Conservation (phyloP, 257 asterid genomes). For the Nicotiana undulata region DNA sequence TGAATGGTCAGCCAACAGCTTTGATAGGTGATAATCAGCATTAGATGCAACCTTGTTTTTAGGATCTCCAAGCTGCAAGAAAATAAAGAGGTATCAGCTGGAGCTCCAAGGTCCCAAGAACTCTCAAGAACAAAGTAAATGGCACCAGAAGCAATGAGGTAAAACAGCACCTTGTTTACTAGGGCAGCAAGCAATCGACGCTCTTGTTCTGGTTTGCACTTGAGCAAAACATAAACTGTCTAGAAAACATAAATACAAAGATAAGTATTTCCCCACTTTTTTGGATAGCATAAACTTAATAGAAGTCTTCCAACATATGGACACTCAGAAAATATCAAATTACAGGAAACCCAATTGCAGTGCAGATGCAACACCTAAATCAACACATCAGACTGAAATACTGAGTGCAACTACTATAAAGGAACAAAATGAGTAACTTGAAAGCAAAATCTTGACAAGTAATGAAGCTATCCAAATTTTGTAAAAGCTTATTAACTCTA, state of each 20-base stretch:
- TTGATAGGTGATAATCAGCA: conserved; percentile 90
- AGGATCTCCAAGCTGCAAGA: conserved; percentile 88
- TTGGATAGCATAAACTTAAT: neutral
- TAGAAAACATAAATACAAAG: conserved; percentile 18
- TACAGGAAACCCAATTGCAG: neutral
- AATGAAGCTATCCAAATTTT: neutral
- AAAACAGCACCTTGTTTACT: conserved; percentile 59
- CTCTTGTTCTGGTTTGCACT: conserved; percentile 94
- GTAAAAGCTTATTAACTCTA: neutral
- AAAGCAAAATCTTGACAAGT: neutral
- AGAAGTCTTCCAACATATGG: neutral
- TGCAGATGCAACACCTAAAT: neutral
- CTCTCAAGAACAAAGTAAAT: neutral
- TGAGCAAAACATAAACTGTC: conserved; percentile 66
- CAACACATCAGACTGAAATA: neutral
- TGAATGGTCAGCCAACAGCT: conserved; percentile 85
- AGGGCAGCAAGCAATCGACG: conserved; percentile 72
- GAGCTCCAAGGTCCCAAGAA: neutral
- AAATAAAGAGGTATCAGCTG: conserved; percentile 12
- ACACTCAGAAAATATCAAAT: neutral
- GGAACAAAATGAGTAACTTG: neutral
- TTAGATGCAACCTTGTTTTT: conserved; percentile 91
- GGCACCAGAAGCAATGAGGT: neutral
- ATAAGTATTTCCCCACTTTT: neutral
- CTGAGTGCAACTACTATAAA: neutral